Base-by-base conservation (phyloP, 169 alveolate species). In the Plasmodium falciparum region DNA sequence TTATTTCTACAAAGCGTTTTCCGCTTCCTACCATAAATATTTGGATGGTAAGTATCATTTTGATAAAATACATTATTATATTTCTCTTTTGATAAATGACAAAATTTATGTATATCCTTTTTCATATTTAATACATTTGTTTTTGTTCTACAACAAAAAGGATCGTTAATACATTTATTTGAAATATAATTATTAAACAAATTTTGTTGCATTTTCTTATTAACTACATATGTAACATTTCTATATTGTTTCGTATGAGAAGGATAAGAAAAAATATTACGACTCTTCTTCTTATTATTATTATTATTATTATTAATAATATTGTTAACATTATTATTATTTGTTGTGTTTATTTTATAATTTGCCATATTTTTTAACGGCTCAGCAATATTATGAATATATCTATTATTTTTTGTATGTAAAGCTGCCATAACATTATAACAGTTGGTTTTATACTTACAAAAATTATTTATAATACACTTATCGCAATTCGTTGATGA, bases 381-480 rank as follows among this genome's bases (percentile, higher is more conserved):
- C 15, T 29, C 15, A 15, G 33, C 11, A 39, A 39, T 39, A 39
- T 39, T 39, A 39, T 39, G 0, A 39, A 39, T 39, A 39, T 39
- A 39, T 39, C 56, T 9, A 26, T 7, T 6, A 33, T 24, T 29
- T 29, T 52, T 80, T 69, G 39, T 80, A 80, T 80, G 29, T 6
- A 33, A 6, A 24, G 29, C 20, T 59, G 43, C 13, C 17, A 56
- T 69, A 66, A 80, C 24, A 47, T 80, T 66, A 67, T 61, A 80
- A 67, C 17, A 43, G 17, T 66, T 62, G 9, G 47, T n/a, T 65
- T 56, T 22, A 69, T 69, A 69, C 39, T 49, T 54, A 69, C 90
- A 80, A 12, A 72, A 20, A 26, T 67, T 80, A 71, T 69, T 80
- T 45, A 62, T 63, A 45, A 76, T 45, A 56, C 90, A 80, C 12